Base-by-base conservation (phyloP, 2,329 filamentous ascomycete genomes). In the Gaeumannomyces tritici region DNA sequence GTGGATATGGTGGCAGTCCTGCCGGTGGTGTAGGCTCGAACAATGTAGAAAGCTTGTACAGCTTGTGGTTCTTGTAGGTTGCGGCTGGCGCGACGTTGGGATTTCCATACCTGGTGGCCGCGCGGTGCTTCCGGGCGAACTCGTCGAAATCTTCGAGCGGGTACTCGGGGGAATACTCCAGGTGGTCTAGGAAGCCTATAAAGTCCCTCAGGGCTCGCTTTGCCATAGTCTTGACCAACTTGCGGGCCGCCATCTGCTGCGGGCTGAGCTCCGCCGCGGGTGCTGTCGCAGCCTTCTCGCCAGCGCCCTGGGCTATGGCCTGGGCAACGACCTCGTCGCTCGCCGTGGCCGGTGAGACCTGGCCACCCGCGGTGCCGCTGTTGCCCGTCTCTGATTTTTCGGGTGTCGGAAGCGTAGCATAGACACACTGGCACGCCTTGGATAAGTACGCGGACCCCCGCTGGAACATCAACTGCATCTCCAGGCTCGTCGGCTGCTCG, bases 181-280 rank as follows among this genome's bases (percentile, higher is more conserved):
- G 87, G 64, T 86, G 79, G 1, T 85, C 84, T 54, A 96, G 76
- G 70, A 90, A 95, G 27, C 83, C 78, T 68, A 87, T 78, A 70
- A 89, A 92, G 74, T 95, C 90, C 64, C 87, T 83, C 27, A 95
- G 75, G 1, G 90, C 90, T 62, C 87, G 83, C 73, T 90, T 93
- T 4, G 90, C 90, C 73, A 89, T 87, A 0, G 81, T 80, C 68
- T 90, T 89, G 66, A 93, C 87, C 29, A 82, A 75, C 72, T 89
- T 91, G 57, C 88, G 82, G 57, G 83, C 82, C 65, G 89, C 85
- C 28, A 84, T 73, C 62, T 81, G 77, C 61, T 73, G 76, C 56
- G 63, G 65, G 54, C 79, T 74, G 58, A 73, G 74, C 59, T 83
- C 80, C n/a, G 74, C 76, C 21, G 75, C 68, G 8, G 74, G 76